Percentiles rank a stretch among this genome's conserved stretches.
Conservation (phyloP, 1,284 basidiomycete genomes). For the Heterobasidion parviporum region DNA sequence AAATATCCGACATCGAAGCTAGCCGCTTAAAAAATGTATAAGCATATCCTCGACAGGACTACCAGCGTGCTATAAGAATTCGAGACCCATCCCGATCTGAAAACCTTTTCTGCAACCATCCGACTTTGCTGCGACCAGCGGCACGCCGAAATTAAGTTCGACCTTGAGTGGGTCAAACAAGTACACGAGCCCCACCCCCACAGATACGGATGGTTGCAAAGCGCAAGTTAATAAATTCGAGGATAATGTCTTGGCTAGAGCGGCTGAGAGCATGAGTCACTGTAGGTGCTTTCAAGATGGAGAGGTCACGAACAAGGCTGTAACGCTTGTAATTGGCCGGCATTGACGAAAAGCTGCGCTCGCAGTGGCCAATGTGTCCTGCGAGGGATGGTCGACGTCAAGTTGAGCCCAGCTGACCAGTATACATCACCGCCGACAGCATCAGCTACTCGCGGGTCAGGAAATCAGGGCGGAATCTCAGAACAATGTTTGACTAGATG, state of each 20-base stretch:
- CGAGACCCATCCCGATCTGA: constrained; percentile 89
- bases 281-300: constrained; percentile 4
- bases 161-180: constrained; percentile 78
- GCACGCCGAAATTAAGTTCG: constrained; percentile 91
- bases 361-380: constrained; percentile 88
- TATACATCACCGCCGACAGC: constrained; percentile 86
- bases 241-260: constrained; percentile 28
- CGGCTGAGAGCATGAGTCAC: not conserved
- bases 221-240: constrained; percentile 31
- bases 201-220: constrained; percentile 61
- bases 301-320: constrained; percentile 40
- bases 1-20: too few relatives aligned
- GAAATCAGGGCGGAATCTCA: not conserved
- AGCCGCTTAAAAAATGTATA: too few relatives aligned
- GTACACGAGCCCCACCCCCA: constrained; percentile 89
- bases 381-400: constrained; percentile 74
- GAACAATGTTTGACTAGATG: not conserved
- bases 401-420: constrained; percentile 77
- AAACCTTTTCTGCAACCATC: constrained; percentile 79
- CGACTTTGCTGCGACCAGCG: constrained; percentile 69
- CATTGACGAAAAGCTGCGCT: constrained; percentile 80
- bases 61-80: constrained; percentile 48
- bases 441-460: constrained; percentile 38
- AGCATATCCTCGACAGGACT: too few relatives aligned
- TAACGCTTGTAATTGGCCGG: constrained; percentile 71